Base-by-base conservation (phyloP, 2,329 filamentous ascomycete genomes). In the Achaetomium macrosporum region DNA sequence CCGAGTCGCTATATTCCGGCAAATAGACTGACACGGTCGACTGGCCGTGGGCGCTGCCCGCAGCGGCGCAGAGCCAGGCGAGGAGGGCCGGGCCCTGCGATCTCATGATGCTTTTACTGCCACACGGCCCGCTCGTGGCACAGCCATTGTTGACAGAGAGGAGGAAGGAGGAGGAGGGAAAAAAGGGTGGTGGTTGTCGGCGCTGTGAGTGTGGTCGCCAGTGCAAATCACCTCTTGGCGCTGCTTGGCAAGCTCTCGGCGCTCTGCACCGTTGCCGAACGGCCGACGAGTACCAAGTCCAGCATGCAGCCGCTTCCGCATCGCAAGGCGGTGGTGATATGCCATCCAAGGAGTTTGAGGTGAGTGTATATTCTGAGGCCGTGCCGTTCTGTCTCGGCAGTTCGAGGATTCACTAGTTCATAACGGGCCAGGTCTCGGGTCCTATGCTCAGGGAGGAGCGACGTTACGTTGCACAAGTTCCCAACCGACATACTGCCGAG, bases 21-120 rank as follows among this genome's bases (percentile, higher is more conserved):
- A 77, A 63, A 53, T 68, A 77, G 47, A 77, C 69, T 29, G 73
- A 71, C 15, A 74, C 71, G 16, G 71, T 71, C 3, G 71, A 73
- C 46, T 58, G 54, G 12, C 37, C 47, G 13, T 13, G 29, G 17
- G 47, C 51, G 39, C 40, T 39, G 43, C 44, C 48, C 7, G 52
- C 53, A 16, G 56, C 53, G 17, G 54, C 45, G 40, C 41, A 57
- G 41, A 53, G 49, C 50, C 52, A 55, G 40, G 43, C 35, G 35
- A 37, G 35, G 33, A 55, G 33, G 31, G 35, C 50, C 47, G 47
- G 37, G 30, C 29, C 50, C 44, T 49, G 42, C 35, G 41, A 44
- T 57, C 43, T 58, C 57, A 45, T 57, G 52, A 9, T 55, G 30
- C 35, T 39, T 20, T 41, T 15, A 16, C 42, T 49, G 43, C 15